Evolutionary conservation across 768 basidiomycete genomes (phyloP).

Genomic region (Tephrocybe sp.): DNA sequence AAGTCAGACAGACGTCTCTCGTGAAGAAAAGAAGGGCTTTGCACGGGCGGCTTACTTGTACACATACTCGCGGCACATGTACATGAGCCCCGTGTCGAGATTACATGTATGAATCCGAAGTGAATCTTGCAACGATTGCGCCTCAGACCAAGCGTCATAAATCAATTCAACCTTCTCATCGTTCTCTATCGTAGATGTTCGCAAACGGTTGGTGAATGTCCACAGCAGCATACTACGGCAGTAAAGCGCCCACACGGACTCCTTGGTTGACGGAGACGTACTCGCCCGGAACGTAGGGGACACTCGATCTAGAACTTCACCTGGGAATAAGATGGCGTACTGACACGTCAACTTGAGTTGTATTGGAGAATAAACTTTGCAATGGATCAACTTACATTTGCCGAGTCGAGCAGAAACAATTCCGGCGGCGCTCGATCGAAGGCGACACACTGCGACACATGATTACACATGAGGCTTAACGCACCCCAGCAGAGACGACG

Average conservation of each 20-base stretch:
- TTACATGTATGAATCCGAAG: slow-evolving; percentile 71
- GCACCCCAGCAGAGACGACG: slow-evolving; percentile 79
- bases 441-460: slow-evolving; percentile 68
- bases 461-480: slow-evolving; percentile 64
- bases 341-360: slow-evolving; percentile 27
- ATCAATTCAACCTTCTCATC: slow-evolving; percentile 62
- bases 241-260: slow-evolving; percentile 80
- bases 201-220: slow-evolving; percentile 64
- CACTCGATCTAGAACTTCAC: slow-evolving; percentile 60
- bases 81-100: slow-evolving; percentile 64
- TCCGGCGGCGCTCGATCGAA: slow-evolving; percentile 58
- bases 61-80: slow-evolving; percentile 68
- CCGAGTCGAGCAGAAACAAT: slow-evolving; percentile 62
- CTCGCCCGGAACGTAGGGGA: slow-evolving; percentile 38
- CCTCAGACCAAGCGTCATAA: slow-evolving; percentile 65
- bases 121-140: slow-evolving; percentile 64
- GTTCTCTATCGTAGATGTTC: slow-evolving; percentile 37
- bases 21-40: slow-evolving; percentile 3
- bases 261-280: slow-evolving; percentile 60
- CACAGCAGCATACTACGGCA: slow-evolving; percentile 82
- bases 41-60: slow-evolving; percentile 62
- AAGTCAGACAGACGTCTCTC: slow-evolving; percentile 5
- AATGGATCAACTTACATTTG: slow-evolving; percentile 51
- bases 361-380: not conserved
- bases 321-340: slow-evolving; percentile 72